Conservation (phyloP, 129 eudicot species). For the Tagetes erecta region DNA sequence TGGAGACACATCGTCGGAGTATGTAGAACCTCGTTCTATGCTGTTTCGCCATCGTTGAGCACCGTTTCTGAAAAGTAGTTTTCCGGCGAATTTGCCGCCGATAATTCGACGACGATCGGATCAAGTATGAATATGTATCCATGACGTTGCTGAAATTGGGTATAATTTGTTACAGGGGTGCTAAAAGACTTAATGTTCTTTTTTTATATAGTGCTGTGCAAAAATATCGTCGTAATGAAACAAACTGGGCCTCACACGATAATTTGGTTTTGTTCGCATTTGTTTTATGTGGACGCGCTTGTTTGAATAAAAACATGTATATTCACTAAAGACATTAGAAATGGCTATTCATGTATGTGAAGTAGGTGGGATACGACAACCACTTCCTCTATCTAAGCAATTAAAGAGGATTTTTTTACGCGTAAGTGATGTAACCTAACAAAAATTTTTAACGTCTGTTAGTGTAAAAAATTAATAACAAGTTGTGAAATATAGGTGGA, state of each 20-base stretch:
- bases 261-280: background rate
- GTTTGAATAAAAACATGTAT: too few relatives aligned
- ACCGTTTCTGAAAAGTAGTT: conserved; percentile 16
- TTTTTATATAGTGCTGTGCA: background rate
- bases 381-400: too few relatives aligned
- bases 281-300: too few relatives aligned
- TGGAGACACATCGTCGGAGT: conserved; percentile 27
- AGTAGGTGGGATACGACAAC: too few relatives aligned
- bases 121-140: conserved; percentile 12
- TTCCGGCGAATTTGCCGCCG: conserved; percentile 18
- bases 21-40: conserved; percentile 24
- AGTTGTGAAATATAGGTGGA: too few relatives aligned
- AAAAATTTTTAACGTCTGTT: too few relatives aligned
- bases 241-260: background rate
- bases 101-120: conserved; percentile 18
- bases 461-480: too few relatives aligned
- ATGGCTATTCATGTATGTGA: too few relatives aligned
- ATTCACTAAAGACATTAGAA: too few relatives aligned
- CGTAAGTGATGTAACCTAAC: too few relatives aligned
- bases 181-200: background rate
- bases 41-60: conserved; percentile 22
- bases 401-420: too few relatives aligned
- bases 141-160: background rate
- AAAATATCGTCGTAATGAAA: background rate
- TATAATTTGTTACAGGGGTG: background rate